These are phyloP conservation scores for Albizia julibrissin DNA, from an alignment of 306 rosid genomes.

Conservation along the genomic window DNA sequence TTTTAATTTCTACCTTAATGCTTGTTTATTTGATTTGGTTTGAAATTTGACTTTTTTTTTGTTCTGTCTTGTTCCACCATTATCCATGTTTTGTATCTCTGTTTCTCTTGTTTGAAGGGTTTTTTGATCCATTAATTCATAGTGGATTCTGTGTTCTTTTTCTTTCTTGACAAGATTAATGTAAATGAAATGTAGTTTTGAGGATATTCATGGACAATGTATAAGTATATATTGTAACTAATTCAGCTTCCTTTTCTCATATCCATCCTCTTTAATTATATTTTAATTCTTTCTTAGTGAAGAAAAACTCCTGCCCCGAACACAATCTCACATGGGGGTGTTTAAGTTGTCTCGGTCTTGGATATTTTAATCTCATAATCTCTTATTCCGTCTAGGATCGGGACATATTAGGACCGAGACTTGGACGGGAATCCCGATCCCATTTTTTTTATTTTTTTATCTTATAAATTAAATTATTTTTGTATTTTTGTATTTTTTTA, in stretches of 20 bases:
- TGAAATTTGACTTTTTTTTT: background rate
- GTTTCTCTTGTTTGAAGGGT: background rate
- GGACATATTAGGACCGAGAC: too few relatives aligned
- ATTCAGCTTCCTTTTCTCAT: background rate
- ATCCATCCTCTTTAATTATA: background rate
- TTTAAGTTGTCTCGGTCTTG: too few relatives aligned
- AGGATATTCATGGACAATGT: background rate
- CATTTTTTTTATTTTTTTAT: too few relatives aligned
- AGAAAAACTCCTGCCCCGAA: background rate
- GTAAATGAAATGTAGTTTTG: background rate
- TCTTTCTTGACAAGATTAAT: constrained; percentile 19
- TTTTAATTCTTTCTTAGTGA: background rate
- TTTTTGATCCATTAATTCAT: background rate
- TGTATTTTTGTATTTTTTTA: too few relatives aligned
- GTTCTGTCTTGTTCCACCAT: background rate
- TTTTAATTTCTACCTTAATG: background rate
- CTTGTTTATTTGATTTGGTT: background rate
- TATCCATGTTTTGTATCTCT: background rate
- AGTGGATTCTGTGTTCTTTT: constrained; percentile 7
- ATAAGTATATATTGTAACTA: background rate
- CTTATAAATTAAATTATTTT: too few relatives aligned
- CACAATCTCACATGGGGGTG: background rate
- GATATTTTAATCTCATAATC: too few relatives aligned
- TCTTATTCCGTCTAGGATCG: too few relatives aligned
- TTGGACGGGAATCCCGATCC: too few relatives aligned